Evolutionary conservation across 768 basidiomycete species (phyloP), one percentile per base, ranked within the genome.

Genomic region (Lepiota brunneoincarnata): DNA sequence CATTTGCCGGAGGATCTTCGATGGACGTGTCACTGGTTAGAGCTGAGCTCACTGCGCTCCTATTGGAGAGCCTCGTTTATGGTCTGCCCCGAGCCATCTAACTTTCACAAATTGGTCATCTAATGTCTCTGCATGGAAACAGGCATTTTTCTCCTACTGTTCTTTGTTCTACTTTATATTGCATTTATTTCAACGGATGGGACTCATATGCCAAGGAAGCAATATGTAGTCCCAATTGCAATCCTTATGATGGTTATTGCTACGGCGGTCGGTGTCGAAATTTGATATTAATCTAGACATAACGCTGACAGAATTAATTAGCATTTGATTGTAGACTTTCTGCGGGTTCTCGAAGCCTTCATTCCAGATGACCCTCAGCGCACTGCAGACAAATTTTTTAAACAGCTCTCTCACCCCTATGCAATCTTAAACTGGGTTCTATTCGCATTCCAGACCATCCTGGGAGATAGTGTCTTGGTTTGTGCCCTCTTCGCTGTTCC

Each of bases 301-400:
- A n/a, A n/a, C 17, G 12, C 10, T 39, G 2, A 38, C 14, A 6
- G 31, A 4, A 9, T 31, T 10, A 31, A 31, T 31, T 9, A 54
- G 52, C 52, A 54, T 23, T 6, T 54, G 36, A 26, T 54, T 17
- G 40, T 54, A 9, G 52, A 54, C 36, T 54, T 54, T 26, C 35
- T 54, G 37, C 34, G 52, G 31, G 52, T 18, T 18, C 37, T 54
- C 17, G n/a, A 26, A 20, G 52, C 52, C 6, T 46, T 54, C 15
- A 37, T 51, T 38, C 43, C 52, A 3, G 24, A 12, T 17, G 6
- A 39, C 2, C 43, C 18, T 18, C 21, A 23, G 4, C 24, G 11
- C 2, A 26, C 26, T 26, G 24, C 43, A 2, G 52, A 54, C 20
- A 12, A 18, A 9, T 46, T 54, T 20, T 54, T 54, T 24, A 54